phyloP scores from a whole-genome alignment of 2,329 filamentous ascomycete species.

The Stagonosporopsis tanaceti region DNA sequence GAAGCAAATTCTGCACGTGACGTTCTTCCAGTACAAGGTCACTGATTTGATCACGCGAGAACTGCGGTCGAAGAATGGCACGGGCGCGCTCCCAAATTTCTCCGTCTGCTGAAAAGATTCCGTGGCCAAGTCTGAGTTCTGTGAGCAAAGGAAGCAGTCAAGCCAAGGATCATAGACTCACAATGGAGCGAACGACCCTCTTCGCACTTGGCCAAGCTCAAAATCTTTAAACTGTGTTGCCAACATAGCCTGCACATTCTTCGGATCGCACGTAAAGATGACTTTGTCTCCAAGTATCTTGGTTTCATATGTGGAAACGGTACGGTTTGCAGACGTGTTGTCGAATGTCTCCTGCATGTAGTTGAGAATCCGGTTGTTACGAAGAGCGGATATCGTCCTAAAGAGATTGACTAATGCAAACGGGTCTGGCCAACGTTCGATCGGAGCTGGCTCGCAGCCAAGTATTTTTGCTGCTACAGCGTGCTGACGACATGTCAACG shows the following conservation, averaged over 20 bases:
- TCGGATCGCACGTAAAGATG: conserved; percentile 50
- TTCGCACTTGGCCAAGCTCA: conserved; percentile 10
- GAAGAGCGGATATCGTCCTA: too few species aligned
- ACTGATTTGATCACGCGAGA: conserved; percentile 46
- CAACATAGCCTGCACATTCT: conserved; percentile 54
- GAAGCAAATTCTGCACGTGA: conserved; percentile 36
- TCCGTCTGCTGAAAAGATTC: conserved; percentile 43
- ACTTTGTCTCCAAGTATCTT: conserved; percentile 6
- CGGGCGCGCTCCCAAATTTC: conserved; percentile 48
- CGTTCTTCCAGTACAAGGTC: conserved; percentile 48
- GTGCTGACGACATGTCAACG: too few species aligned
- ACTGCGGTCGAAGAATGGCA: conserved; percentile 49
- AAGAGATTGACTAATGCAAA: too few species aligned
- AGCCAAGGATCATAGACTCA: too few species aligned
- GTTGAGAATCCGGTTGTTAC: too few species aligned
- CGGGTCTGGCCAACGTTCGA: too few species aligned
- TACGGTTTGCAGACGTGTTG: too few species aligned
- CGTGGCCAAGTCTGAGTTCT: conserved; percentile 8
- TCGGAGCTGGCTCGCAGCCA: too few species aligned
- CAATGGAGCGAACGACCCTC: conserved; percentile 13
- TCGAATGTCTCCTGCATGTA: too few species aligned
- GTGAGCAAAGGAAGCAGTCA: background rate
- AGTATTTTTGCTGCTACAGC: too few species aligned
- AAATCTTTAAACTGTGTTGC: conserved; percentile 54
- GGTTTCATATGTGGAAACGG: conserved; percentile 1